Conservation (phyloP, 805 yeast species). For the Saccharomycopsis malanga region DNA sequence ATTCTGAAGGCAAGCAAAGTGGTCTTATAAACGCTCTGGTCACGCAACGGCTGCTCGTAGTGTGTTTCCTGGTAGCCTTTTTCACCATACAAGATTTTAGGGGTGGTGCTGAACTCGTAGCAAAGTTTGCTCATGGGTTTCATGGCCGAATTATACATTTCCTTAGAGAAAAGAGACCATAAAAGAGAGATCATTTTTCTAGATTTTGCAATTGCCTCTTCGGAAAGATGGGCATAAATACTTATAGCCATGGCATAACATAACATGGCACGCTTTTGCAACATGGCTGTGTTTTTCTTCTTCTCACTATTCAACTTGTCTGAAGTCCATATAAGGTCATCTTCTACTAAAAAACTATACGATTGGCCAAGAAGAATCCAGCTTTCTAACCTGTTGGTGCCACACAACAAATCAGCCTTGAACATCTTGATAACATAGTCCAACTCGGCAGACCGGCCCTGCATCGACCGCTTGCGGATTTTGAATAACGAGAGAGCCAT, state of each 20-base stretch:
- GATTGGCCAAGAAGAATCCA: conserved; percentile 85
- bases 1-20: conserved; percentile 39
- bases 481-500: conserved; percentile 62
- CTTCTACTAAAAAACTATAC: conserved; percentile 73
- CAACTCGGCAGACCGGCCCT: conserved; percentile 74
- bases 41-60: conserved; percentile 25
- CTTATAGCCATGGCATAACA: conserved; percentile 72
- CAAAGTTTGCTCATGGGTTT: conserved; percentile 61
- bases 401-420: conserved; percentile 57
- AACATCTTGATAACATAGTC: conserved; percentile 65
- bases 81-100: conserved; percentile 29
- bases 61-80: conserved; percentile 25
- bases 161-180: conserved; percentile 50
- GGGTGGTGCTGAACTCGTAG: conserved; percentile 37
- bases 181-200: conserved; percentile 37
- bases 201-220: conserved; percentile 23
- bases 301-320: conserved; percentile 69
- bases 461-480: conserved; percentile 66
- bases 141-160: conserved; percentile 47
- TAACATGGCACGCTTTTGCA: conserved; percentile 63
- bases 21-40: conserved; percentile 31
- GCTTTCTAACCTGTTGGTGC: conserved; percentile 65
- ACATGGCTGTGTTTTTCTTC: conserved; percentile 49
- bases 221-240: conserved; percentile 26
- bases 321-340: conserved; percentile 87